Evolutionary conservation across 371 early-diverging fungal genomes (phyloP).

Genomic region (Phascolomyces articulosus): DNA sequence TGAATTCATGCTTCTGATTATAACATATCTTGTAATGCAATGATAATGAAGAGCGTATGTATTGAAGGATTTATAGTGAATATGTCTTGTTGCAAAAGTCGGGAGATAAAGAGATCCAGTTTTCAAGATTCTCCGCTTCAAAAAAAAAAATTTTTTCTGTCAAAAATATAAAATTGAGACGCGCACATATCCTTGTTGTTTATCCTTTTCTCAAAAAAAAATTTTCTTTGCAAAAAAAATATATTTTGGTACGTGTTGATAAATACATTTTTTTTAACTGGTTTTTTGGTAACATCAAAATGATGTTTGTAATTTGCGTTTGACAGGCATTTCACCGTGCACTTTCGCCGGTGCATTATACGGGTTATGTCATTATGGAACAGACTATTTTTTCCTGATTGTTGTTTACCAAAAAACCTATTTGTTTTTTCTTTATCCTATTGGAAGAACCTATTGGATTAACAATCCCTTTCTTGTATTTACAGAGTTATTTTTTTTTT

Average conservation of each 20-base stretch:
- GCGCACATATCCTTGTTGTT: too few species aligned
- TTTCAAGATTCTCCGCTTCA: background rate
- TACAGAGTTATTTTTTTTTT: too few species aligned
- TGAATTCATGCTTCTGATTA: too few species aligned
- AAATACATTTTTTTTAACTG: background rate
- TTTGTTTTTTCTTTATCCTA: too few species aligned
- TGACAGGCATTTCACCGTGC: constrained; percentile 31
- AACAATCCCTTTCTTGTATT: too few species aligned
- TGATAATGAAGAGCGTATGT: too few species aligned
- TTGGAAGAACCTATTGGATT: background rate
- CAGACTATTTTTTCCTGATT: constrained; percentile 24
- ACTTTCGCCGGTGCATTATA: constrained; percentile 43
- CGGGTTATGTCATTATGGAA: constrained; percentile 28
- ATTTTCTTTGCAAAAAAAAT: background rate
- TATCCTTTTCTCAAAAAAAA: too few species aligned
- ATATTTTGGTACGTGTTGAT: background rate
- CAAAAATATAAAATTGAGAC: background rate
- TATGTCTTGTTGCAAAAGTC: too few species aligned
- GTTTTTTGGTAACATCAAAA: background rate
- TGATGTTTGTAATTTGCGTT: constrained; percentile 49
- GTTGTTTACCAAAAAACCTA: background rate
- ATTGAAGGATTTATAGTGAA: too few species aligned
- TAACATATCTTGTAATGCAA: too few species aligned
- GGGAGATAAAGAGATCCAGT: too few species aligned
- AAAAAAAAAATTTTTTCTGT: background rate